Conservation (phyloP, 768 basidiomycete species). For the Infundibulicybe gibba region DNA sequence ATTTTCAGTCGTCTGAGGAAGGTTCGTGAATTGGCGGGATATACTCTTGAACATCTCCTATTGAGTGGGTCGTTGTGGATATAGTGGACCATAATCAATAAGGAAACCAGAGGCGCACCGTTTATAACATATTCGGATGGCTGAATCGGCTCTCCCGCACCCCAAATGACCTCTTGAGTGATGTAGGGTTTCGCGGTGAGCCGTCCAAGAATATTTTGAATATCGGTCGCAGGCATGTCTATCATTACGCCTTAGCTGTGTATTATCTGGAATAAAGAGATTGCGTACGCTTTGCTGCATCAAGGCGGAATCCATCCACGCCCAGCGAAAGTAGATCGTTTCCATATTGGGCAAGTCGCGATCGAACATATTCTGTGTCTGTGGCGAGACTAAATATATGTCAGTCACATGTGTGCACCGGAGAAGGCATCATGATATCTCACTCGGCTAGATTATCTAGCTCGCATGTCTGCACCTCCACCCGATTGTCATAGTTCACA, state of each 20-base stretch:
- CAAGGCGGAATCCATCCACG: slow-evolving; percentile 58
- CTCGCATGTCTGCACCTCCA: slow-evolving; percentile 58
- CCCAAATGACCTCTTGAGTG: slow-evolving; percentile 61
- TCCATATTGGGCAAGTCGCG: slow-evolving; percentile 47
- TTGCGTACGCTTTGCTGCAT: slow-evolving; percentile 58
- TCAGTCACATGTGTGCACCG: neutral
- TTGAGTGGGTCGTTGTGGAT: neutral
- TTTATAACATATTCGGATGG: slow-evolving; percentile 54
- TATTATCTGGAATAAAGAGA: neutral
- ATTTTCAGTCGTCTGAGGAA: neutral
- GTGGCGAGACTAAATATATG: slow-evolving; percentile 47
- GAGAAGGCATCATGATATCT: slow-evolving; percentile 12
- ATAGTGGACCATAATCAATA: neutral
- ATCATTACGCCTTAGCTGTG: neutral
- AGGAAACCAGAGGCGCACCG: slow-evolving; percentile 24
- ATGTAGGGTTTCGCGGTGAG: slow-evolving; percentile 46
- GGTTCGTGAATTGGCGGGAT: slow-evolving; percentile 2
- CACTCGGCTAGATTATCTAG: slow-evolving; percentile 51
- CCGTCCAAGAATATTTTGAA: slow-evolving; percentile 48
- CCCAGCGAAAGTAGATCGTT: slow-evolving; percentile 63
- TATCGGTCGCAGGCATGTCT: slow-evolving; percentile 55
- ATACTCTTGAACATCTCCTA: slow-evolving; percentile 64
- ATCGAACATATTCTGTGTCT: slow-evolving; percentile 57
- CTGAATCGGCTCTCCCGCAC: slow-evolving; percentile 45
- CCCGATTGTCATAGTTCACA: slow-evolving; percentile 46